Evolutionary conservation across 1,139 yeast genomes (phyloP).

Genomic region (Lodderomyces jiufengensis): DNA sequence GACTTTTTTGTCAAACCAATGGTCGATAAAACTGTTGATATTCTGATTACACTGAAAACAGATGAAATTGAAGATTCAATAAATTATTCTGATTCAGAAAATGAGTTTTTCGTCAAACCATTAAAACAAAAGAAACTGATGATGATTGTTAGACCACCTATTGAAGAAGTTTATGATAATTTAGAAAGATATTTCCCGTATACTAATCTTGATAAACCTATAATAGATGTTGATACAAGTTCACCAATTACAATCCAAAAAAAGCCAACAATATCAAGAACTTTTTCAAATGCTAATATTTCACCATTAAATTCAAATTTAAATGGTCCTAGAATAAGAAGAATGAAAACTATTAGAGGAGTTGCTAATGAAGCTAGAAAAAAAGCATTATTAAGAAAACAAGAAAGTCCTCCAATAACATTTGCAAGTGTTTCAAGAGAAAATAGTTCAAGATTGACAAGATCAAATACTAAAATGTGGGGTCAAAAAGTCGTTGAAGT

Average conservation of each 20-base stretch:
- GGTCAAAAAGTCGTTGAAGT: conserved; percentile 92
- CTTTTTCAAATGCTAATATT: conserved; percentile 46
- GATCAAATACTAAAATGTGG: conserved; percentile 96
- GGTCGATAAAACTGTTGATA: conserved; percentile 7
- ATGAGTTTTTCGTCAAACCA: conserved; percentile 30
- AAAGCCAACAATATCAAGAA: conserved; percentile 41
- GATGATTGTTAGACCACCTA: conserved; percentile 78
- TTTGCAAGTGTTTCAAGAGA: conserved; percentile 11
- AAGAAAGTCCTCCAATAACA: conserved; percentile 12
- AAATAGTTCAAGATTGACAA: conserved; percentile 33
- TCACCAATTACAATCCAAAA: conserved; percentile 24
- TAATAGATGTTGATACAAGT: conserved; percentile 73
- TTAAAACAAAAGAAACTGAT: conserved; percentile 12
- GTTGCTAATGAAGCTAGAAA: conserved; percentile 85
- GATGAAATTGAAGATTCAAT: conserved; percentile 9
- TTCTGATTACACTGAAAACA: neutral
- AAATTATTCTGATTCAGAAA: conserved; percentile 17
- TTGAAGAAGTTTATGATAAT: conserved; percentile 89
- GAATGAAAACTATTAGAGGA: conserved; percentile 82
- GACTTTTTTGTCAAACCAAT: conserved; percentile 63
- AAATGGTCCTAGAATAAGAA: conserved; percentile 26
- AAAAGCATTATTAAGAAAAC: conserved; percentile 45
- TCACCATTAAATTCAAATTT: conserved; percentile 29
- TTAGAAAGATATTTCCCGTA: conserved; percentile 90
- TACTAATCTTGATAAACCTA: conserved; percentile 89